Percentiles rank a stretch among this genome's conserved stretches.
These are phyloP conservation scores for Pterocarpus santalinus DNA, from an alignment of 306 rosid species.

Conservation along the genomic window DNA sequence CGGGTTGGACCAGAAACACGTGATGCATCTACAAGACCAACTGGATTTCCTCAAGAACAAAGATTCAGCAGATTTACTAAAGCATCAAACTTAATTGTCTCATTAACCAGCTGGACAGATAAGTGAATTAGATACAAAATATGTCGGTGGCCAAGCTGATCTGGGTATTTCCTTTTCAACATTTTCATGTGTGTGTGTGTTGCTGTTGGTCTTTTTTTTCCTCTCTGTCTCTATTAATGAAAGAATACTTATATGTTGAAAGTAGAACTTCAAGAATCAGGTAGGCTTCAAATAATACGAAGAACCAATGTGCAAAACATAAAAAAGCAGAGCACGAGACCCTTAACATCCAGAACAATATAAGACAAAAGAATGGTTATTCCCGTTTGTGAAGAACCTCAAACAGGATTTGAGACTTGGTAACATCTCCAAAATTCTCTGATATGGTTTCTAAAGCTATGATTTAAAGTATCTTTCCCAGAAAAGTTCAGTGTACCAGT, in stretches of 20 bases:
- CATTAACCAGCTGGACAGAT: conserved; percentile 33
- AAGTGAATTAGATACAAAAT: conserved; percentile 24
- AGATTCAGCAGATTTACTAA: conserved; percentile 25
- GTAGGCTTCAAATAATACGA: conserved; percentile 42
- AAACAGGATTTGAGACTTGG: conserved; percentile 34
- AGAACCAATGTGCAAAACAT: conserved; percentile 45
- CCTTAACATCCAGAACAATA: conserved; percentile 34
- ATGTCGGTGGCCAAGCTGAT: conserved; percentile 16
- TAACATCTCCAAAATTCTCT: neutral
- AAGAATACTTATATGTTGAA: conserved; percentile 34
- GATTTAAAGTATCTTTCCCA: conserved; percentile 29
- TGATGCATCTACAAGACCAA: too few species aligned
- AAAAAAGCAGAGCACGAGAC: conserved; percentile 27
- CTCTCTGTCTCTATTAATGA: conserved; percentile 17
- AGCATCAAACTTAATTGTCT: conserved; percentile 20
- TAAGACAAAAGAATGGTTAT: conserved; percentile 36
- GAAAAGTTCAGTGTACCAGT: conserved; percentile 1
- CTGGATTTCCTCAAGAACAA: too few species aligned
- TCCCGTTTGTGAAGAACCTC: conserved; percentile 37
- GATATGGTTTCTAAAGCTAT: conserved; percentile 7
- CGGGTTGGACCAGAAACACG: too few species aligned
- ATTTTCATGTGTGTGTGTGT: too few species aligned
- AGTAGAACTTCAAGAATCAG: conserved; percentile 16
- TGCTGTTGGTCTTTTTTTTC: neutral
- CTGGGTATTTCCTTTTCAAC: neutral